phyloP scores from a whole-genome alignment of 768 basidiomycete genomes.

The Lactarius pseudohatsudake region DNA sequence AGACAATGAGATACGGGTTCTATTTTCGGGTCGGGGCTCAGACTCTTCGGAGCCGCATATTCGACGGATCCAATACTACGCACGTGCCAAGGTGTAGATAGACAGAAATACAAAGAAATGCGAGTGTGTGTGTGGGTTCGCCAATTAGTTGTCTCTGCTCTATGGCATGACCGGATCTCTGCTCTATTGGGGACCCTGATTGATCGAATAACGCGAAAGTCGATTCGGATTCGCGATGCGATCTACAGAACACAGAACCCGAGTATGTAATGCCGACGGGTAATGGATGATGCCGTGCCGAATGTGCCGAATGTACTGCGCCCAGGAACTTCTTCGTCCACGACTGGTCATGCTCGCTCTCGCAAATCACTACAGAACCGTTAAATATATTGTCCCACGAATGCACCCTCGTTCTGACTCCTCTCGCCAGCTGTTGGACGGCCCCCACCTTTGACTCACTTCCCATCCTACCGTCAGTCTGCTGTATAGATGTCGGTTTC shows the following conservation, averaged over 20 bases:
- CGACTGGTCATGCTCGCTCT: no score
- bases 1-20: no score
- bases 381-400: neutral
- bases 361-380: neutral
- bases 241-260: neutral
- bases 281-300: neutral
- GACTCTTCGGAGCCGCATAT: neutral
- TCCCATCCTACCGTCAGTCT: neutral
- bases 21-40: no score
- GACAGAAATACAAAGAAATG: no score
- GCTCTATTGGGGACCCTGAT: no score
- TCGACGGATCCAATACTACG: no score
- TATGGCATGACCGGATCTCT: no score
- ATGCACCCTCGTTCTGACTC: neutral
- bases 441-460: neutral
- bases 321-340: neutral
- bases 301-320: neutral
- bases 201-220: no score
- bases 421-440: neutral
- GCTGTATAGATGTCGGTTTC: constrained; percentile 5
- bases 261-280: neutral
- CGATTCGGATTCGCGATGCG: no score
- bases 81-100: no score
- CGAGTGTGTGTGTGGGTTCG: no score
- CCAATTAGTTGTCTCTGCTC: neutral